Percentiles rank a stretch among this genome's conserved stretches.
These are phyloP conservation scores for Pichia sp. DNA, from an alignment of 1,139 yeast species.

Conservation along the genomic window DNA sequence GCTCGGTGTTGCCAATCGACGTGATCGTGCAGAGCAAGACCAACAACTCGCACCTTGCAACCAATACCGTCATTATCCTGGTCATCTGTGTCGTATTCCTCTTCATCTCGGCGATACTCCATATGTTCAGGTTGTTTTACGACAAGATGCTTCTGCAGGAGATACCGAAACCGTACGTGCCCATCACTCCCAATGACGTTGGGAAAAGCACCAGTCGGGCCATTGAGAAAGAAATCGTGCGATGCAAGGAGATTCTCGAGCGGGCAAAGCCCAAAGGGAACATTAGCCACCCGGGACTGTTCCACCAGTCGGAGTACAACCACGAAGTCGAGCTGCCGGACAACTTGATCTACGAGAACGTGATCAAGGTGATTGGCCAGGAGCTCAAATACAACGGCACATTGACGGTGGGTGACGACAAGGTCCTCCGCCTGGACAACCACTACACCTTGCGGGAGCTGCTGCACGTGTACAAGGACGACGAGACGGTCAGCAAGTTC, in stretches of 20 bases:
- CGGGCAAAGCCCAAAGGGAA: constrained; percentile 47
- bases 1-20: constrained; percentile 49
- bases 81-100: constrained; percentile 64
- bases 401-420: constrained; percentile 35
- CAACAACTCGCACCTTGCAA: constrained; percentile 38
- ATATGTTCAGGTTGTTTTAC: constrained; percentile 51
- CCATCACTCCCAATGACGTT: constrained; percentile 57
- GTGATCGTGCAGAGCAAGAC: constrained; percentile 46
- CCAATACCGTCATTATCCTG: constrained; percentile 57
- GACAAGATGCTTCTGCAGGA: constrained; percentile 59
- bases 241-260: constrained; percentile 45
- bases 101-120: constrained; percentile 39
- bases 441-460: constrained; percentile 47
- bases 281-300: constrained; percentile 63
- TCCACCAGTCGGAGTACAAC: constrained; percentile 42
- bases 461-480: constrained; percentile 26
- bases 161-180: constrained; percentile 73
- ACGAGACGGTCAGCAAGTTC: constrained; percentile 34
- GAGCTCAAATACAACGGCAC: constrained; percentile 43
- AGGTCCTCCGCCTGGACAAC: constrained; percentile 37
- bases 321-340: constrained; percentile 41
- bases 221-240: constrained; percentile 41
- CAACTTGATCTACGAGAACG: constrained; percentile 59
- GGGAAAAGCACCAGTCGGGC: constrained; percentile 45
- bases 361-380: constrained; percentile 53